Evolutionary conservation across 2,329 filamentous ascomycete genomes (phyloP).

Genomic region (Magnaporthiopsis rhizophila): DNA sequence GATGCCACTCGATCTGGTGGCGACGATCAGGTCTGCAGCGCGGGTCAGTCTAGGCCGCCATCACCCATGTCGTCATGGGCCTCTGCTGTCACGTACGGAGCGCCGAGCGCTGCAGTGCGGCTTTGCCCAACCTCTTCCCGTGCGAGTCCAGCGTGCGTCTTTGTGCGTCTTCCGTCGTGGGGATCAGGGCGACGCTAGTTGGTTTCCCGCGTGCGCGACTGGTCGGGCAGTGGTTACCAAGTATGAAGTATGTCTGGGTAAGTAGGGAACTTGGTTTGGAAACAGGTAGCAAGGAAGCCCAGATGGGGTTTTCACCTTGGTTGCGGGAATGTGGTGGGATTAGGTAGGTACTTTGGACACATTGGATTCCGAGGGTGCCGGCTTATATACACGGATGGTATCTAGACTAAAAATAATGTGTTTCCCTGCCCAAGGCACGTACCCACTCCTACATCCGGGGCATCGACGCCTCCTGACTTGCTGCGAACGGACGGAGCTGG

Average conservation of each 20-base stretch:
- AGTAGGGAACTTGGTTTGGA: background rate
- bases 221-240: too few species aligned
- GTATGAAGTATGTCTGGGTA: too few species aligned
- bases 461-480: constrained; percentile 17
- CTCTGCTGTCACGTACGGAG: background rate
- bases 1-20: background rate
- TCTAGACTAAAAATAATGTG: constrained; percentile 8
- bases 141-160: too few species aligned
- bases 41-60: background rate
- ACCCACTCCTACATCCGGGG: constrained; percentile 5
- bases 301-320: background rate
- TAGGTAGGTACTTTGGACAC: background rate
- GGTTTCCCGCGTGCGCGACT: background rate
- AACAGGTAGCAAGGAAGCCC: background rate
- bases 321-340: background rate
- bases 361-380: background rate
- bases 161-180: background rate
- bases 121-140: background rate
- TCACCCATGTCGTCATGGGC: background rate
- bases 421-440: constrained; percentile 8
- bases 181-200: background rate
- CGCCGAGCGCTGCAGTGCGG: background rate
- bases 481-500: background rate
- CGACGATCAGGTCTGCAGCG: background rate
- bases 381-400: constrained; percentile 3